Conservation (phyloP, 139 green algal genomes). For the Chlamydomonas asymmetrica region DNA sequence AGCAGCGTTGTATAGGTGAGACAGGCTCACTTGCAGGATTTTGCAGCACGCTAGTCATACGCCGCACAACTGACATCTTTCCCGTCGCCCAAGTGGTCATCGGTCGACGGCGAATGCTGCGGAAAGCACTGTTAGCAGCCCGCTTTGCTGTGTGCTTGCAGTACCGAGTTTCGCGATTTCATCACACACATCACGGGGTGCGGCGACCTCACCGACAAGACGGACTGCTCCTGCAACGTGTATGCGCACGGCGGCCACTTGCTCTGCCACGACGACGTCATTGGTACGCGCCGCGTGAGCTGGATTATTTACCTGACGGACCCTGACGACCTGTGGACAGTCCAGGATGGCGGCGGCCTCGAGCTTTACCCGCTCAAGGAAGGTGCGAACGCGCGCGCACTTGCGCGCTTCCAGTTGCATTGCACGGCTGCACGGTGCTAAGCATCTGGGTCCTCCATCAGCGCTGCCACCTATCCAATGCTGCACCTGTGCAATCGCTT, state of each 20-base stretch:
- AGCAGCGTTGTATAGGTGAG: constrained; percentile 68
- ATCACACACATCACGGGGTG: constrained; percentile 64
- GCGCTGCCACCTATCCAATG: no score
- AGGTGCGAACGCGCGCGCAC: no score
- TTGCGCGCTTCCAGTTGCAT: no score
- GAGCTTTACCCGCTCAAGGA: constrained; percentile 77
- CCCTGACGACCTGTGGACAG: constrained; percentile 73
- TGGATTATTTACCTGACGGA: constrained; percentile 95
- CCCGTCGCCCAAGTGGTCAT: no score
- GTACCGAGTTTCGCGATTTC: constrained; percentile 41
- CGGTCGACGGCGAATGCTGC: no score
- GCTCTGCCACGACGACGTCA: constrained; percentile 91
- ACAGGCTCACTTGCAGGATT: no score
- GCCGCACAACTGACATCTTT: no score
- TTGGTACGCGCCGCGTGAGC: constrained; percentile 76
- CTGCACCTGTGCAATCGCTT: no score
- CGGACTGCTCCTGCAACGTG: constrained; percentile 88
- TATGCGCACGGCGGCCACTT: constrained; percentile 77
- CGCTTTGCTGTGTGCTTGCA: no score
- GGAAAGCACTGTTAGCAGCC: neutral
- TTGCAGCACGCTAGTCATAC: no score
- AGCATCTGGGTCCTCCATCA: no score
- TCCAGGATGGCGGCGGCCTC: constrained; percentile 79
- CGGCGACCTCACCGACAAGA: constrained; percentile 69
- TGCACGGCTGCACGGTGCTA: no score